Evolutionary conservation across 768 basidiomycete species (phyloP), one percentile per base, ranked within the genome.

Genomic region (Leccinum boreale): DNA sequence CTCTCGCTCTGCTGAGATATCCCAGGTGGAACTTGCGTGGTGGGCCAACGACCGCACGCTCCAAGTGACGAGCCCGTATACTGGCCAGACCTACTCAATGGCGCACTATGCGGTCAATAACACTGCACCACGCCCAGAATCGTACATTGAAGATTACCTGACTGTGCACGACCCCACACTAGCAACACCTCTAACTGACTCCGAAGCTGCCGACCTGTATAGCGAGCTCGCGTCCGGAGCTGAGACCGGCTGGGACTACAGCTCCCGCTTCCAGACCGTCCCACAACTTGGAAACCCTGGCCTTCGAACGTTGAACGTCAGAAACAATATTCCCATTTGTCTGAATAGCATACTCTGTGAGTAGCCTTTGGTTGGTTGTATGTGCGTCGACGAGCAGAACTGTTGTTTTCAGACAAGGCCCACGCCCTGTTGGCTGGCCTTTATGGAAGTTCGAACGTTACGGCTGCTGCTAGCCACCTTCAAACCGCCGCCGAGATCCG

Each of bases 111-210:
- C 81, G 9, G 95, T 93, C 0, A 85, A 79, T 63, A 96, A 94
- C 69, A 86, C 76, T 15, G 94, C 92, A 2, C 95, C 94, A 39
- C 80, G 94, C 11, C 95, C 94, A 0, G 95, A 98, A 75, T 92
- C 87, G 0, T 90, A 89, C 65, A 69, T 85, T 19, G 76, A 76
- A 81, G 95, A 97, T 74, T 96, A 92, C 63, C 63, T 73, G 15
- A 92, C 90, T 0, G 87, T 83, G n/a, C 84, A 92, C 57, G 87
- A 85, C 55, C 83, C 87, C 2, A 74, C 75, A 0, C 68, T 82
- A 21, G 70, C 72, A 21, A 77, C 84, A 1, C 73, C 84, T 8
- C 73, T 92, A 54, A 89, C 83, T 54, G 85, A 84, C 26, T 73
- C 79, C 2, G 74, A 87, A 66, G 77, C 80, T 44, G 80, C 81